These are phyloP conservation scores for Xylaria arbuscula DNA, from an alignment of 2,329 filamentous ascomycete genomes.

Conservation along the genomic window DNA sequence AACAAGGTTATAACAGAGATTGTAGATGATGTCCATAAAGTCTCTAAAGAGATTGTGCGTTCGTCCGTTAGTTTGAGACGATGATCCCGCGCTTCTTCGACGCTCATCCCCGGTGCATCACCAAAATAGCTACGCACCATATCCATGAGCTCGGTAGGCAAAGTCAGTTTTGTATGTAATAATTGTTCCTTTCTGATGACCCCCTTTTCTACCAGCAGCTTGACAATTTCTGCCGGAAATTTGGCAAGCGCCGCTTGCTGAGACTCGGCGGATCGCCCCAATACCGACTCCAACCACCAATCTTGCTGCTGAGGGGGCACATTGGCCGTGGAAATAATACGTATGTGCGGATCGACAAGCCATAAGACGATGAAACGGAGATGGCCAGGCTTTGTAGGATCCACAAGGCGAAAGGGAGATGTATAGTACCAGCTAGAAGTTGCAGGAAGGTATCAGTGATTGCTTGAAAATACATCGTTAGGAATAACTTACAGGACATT, in stretches of 20 bases:
- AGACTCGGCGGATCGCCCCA: constrained; percentile 16
- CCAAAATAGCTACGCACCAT: constrained; percentile 27
- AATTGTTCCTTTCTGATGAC: constrained; percentile 1
- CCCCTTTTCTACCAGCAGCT: constrained; percentile 25
- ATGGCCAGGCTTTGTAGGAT: constrained; percentile 65
- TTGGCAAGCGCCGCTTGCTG: constrained; percentile 19
- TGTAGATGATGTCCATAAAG: background rate
- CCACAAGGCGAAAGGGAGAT: constrained; percentile 60
- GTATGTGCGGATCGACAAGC: constrained; percentile 66
- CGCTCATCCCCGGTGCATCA: constrained; percentile 25
- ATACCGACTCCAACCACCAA: constrained; percentile 52
- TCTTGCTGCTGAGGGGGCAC: constrained; percentile 57
- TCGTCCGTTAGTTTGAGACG: constrained; percentile 37
- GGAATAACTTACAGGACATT: constrained; percentile 41
- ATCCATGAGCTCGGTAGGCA: constrained; percentile 23
- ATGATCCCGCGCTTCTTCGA: constrained; percentile 33
- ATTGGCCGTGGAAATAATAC: constrained; percentile 57
- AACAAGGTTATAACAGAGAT: constrained; percentile 1
- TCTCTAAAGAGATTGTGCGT: background rate
- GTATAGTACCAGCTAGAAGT: constrained; percentile 56
- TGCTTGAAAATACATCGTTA: background rate
- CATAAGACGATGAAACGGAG: constrained; percentile 70
- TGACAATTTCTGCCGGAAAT: constrained; percentile 31
- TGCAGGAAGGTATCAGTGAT: background rate
- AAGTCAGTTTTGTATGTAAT: background rate